phyloP scores from a whole-genome alignment of 192 early-diverging fungal species.

The Geranomyces variabilis region DNA sequence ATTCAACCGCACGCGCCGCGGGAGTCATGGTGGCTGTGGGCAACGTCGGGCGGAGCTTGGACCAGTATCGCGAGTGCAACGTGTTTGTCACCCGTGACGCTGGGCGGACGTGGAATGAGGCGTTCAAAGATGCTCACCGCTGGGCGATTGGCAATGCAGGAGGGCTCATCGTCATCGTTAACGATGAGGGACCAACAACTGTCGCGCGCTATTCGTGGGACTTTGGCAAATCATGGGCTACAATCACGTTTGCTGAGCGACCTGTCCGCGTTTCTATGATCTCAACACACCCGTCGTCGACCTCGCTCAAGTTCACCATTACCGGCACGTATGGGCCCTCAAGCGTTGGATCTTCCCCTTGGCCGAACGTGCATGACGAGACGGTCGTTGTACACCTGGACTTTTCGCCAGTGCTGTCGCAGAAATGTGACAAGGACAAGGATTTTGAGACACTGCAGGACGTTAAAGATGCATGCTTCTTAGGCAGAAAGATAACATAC shows the following conservation, averaged over 20 bases:
- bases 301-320: conserved; percentile 76
- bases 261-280: conserved; percentile 67
- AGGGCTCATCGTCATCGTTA: conserved; percentile 73
- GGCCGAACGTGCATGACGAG: not conserved
- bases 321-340: conserved; percentile 60
- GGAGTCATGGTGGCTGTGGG: conserved; percentile 64
- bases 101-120: conserved; percentile 83
- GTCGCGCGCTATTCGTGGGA: conserved; percentile 48
- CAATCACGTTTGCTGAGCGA: conserved; percentile 57
- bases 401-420: conserved; percentile 50
- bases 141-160: conserved; percentile 94
- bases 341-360: conserved; percentile 7
- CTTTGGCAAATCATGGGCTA: conserved; percentile 76
- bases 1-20: conserved; percentile 30
- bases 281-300: conserved; percentile 64
- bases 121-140: conserved; percentile 64
- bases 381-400: conserved; percentile 50
- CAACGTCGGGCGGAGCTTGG: conserved; percentile 72
- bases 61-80: conserved; percentile 61
- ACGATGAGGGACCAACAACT: conserved; percentile 74
- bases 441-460: conserved; percentile 89
- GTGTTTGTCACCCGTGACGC: conserved; percentile 86
- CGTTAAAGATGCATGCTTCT: conserved; percentile 49
- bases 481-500: conserved; percentile 49
- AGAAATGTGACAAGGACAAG: conserved; percentile 44